Percentiles rank a stretch among this genome's conserved stretches.
Conservation (phyloP, 2,329 filamentous ascomycete species). For the Monosporascus sp. region DNA sequence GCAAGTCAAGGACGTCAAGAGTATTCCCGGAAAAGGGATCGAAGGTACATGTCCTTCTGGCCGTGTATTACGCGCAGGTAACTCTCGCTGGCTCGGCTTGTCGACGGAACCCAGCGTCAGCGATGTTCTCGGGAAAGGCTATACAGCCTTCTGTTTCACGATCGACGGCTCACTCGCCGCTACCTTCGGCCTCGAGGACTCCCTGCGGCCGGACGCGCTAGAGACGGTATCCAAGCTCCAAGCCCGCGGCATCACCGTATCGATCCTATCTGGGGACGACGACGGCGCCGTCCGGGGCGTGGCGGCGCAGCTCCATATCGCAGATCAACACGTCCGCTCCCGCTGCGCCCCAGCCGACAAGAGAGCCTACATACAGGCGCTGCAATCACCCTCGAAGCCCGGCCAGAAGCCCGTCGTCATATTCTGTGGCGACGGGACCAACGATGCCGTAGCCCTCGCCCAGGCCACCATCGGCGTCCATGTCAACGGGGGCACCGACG, state of each 20-base stretch:
- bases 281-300: constrained; percentile 39
- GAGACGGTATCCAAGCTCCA: constrained; percentile 31
- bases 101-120: constrained; percentile 26
- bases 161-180: constrained; percentile 31
- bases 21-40: constrained; percentile 41
- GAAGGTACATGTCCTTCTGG: constrained; percentile 25
- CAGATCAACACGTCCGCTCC: constrained; percentile 31
- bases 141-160: constrained; percentile 44
- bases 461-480: constrained; percentile 68
- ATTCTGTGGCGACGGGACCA: constrained; percentile 74
- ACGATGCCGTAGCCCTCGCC: constrained; percentile 68
- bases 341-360: constrained; percentile 42
- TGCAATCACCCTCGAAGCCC: constrained; percentile 16
- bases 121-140: constrained; percentile 27
- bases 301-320: constrained; percentile 35
- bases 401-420: constrained; percentile 40
- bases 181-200: constrained; percentile 41
- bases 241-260: constrained; percentile 34
- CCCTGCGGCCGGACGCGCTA: constrained; percentile 37
- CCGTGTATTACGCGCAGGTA: constrained; percentile 38
- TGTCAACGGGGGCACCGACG: constrained; percentile 55
- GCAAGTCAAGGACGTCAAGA: constrained; percentile 26
- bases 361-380: constrained; percentile 34
- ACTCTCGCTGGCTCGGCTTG: constrained; percentile 41
- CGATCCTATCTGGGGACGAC: constrained; percentile 49